Percentiles rank a stretch among this genome's conserved stretches.
Conservation (phyloP, 148 eudicot genomes). For the Camellia granthamiana region DNA sequence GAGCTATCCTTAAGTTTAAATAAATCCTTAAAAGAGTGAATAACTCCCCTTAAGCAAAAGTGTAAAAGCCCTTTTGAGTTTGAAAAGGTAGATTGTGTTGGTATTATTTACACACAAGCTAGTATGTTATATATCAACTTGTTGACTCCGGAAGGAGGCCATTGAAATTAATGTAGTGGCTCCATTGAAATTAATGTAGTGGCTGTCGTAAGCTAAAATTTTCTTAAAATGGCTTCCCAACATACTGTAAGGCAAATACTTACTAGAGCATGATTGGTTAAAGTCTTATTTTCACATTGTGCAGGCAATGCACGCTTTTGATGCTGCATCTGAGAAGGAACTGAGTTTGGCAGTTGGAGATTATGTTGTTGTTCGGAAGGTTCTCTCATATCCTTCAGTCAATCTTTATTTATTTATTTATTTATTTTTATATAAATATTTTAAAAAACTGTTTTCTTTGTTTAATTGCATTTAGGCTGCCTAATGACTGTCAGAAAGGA, state of each 20-base stretch:
- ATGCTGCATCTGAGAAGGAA: conserved; percentile 80
- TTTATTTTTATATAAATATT: too few relatives aligned
- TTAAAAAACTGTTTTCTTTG: too few relatives aligned
- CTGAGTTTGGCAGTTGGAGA: conserved; percentile 86
- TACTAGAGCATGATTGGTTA: conserved; percentile 4
- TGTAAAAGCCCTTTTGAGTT: not conserved
- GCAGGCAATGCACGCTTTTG: conserved; percentile 73
- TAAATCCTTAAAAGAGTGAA: not conserved
- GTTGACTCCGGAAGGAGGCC: not conserved
- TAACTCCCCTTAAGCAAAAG: not conserved
- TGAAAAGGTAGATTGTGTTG: not conserved
- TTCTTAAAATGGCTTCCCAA: not conserved
- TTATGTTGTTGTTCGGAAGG: conserved; percentile 92
- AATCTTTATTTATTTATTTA: too few relatives aligned
- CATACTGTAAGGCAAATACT: not conserved
- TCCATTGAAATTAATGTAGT: not conserved
- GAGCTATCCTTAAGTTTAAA: not conserved
- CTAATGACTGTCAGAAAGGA: too few relatives aligned
- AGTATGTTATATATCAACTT: not conserved
- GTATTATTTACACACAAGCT: not conserved
- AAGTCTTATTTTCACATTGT: conserved; percentile 9
- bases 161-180: too few relatives aligned
- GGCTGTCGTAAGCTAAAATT: not conserved
- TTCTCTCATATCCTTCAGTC: conserved; percentile 18
- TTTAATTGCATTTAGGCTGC: too few relatives aligned